Base-by-base conservation (phyloP, 495 filamentous ascomycete species). In the Penicillium desertorum region DNA sequence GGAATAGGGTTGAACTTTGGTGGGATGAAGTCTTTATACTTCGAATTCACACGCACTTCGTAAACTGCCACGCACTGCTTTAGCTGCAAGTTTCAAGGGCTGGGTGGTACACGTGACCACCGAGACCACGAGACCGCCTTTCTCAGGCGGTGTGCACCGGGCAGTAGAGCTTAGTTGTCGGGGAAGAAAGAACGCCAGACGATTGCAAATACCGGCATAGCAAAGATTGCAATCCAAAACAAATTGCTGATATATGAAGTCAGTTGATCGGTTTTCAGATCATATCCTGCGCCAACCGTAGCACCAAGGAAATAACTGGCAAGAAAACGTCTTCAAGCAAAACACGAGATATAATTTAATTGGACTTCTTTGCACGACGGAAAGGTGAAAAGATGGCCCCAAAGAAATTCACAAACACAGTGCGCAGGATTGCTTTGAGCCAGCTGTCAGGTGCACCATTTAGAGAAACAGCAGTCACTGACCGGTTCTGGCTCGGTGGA, bases 391-490 rank as follows among this genome's bases (percentile, higher is more conserved):
- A 76, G 20, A 79, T 61, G 37, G 68, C 62, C 11, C 74, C 74
- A 60, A 77, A 71, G 62, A 79, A 71, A 54, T 64, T 67, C 32
- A 63, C 66, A 65, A 76, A 79, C 42, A 79, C 69, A 36, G 72
- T 67, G 56, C 75, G 75, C 60, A 76, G 62, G 57, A 79, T 66
- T 52, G 65, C 69, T 63, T 71, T 76, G 67, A 79, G 67, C 76
- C 76, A 79, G 64, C 68, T 73, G 61, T 75, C 72, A 51, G 64
- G 56, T 65, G 70, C 64, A 60, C 65, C 66, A 66, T 74, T 75
- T 60, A 76, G 57, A 65, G 76, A 75, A 66, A 77, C 69, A 66
- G 74, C 73, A 54, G 68, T 68, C 49, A 77, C 72, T 69, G 76
- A 77, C 69, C 70, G 76, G 58, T 72, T 75, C 66, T 76, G 73